Evolutionary conservation across 106 monocot species (phyloP), one percentile per base, ranked within the genome.

Genomic region (Xerophyta viscosa): DNA sequence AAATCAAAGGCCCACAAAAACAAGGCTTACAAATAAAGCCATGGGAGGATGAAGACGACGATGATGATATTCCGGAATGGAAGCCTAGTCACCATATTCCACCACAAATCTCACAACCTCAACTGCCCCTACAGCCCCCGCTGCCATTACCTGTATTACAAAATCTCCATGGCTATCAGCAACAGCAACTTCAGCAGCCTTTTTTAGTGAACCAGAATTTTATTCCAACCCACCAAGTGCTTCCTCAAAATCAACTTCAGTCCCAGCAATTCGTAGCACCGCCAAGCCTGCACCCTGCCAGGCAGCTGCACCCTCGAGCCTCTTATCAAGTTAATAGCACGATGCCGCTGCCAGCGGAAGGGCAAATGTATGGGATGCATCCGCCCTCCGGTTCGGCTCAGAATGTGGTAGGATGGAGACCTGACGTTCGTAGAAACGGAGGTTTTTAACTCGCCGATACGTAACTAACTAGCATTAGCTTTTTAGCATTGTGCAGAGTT

Each of bases 31-130:
- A 54, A 24, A 54, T 49, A 24, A 41, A 72, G 28, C 29, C 68
- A 19, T 80, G 79, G 83, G 68, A 66, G 20, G 58, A 60, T 39
- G 39, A 66, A 21, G 58, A 60, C 15, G 39, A 39, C 24, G 77
- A 76, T 43, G 76, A 88, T 54, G 82, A 83, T 65, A 80, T 84
- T 17, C 85, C 84, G 21, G 86, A 81, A 25, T 81, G 81, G 86
- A 48, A 69, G 20, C 85, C 85, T 7, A 31, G 58, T 27, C 60
- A 62, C 39, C 63, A 76, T 44, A 41, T 24, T 4, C 62, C 48
- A 12, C 67, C 61, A 20, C 17, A 30, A 33, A 25, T 20, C 20
- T 13, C 9, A 4, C 60, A 30, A 22, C 37, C 55, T n/a, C 17
- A 31, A n/a, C 75, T 42, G 0, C 62, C 56, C 10, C 69, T 60